These are phyloP conservation scores for Aspergillus saccharolyticus DNA, from an alignment of 495 filamentous ascomycete genomes.

Conservation along the genomic window DNA sequence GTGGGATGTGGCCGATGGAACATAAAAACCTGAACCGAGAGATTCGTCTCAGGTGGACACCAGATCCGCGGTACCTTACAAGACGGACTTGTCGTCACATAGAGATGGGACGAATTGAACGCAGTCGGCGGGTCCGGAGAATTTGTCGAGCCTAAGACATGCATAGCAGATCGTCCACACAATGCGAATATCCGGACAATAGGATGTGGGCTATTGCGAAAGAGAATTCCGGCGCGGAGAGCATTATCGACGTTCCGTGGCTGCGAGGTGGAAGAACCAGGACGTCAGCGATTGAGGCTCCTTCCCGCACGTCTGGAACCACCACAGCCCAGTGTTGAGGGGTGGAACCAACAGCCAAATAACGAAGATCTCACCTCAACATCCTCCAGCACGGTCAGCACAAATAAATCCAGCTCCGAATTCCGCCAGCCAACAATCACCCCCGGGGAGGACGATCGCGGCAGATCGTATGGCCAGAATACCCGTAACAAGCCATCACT, in stretches of 20 bases:
- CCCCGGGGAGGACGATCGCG: conserved; percentile 64
- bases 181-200: conserved; percentile 75
- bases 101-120: conserved; percentile 67
- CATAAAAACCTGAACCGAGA: conserved; percentile 80
- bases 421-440: conserved; percentile 95
- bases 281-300: conserved; percentile 8
- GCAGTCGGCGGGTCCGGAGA: conserved; percentile 38
- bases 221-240: conserved; percentile 74
- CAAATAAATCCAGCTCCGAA: conserved; percentile 82
- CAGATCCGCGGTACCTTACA: conserved; percentile 63
- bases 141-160: conserved; percentile 81
- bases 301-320: background rate
- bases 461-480: conserved; percentile 93
- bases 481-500: conserved; percentile 89
- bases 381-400: conserved; percentile 82
- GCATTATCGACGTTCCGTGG: conserved; percentile 79
- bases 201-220: conserved; percentile 77
- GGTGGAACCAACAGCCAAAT: background rate
- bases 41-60: conserved; percentile 53
- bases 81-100: conserved; percentile 54
- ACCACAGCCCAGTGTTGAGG: background rate
- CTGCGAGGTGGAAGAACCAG: conserved; percentile 28
- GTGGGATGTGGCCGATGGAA: conserved; percentile 82
- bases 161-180: conserved; percentile 76
- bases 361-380: conserved; percentile 62